phyloP scores from a whole-genome alignment of 1,284 basidiomycete genomes.

The Vanrija humicola region DNA sequence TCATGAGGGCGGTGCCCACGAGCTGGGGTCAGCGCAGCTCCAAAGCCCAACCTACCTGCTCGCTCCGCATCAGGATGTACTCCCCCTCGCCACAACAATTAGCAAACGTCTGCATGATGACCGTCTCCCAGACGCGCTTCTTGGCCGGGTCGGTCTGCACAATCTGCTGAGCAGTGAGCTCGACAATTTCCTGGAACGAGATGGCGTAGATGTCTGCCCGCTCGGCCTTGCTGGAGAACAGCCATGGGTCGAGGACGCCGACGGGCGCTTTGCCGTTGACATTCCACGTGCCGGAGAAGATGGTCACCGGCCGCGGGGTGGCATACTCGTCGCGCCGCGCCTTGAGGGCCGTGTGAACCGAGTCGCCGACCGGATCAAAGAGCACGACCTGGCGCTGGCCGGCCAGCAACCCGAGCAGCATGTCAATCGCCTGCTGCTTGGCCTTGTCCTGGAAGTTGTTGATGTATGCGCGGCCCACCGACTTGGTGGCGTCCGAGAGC shows the following conservation, averaged over 20 bases:
- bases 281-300: constrained; percentile 94
- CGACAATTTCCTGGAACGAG: constrained; percentile 97
- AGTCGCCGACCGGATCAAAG: constrained; percentile 90
- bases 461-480: constrained; percentile 86
- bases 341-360: constrained; percentile 66
- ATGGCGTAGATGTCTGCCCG: constrained; percentile 89
- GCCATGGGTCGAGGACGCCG: constrained; percentile 82
- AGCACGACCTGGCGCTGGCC: constrained; percentile 83
- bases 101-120: constrained; percentile 73
- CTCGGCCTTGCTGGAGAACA: constrained; percentile 60
- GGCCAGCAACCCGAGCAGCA: constrained; percentile 88
- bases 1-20: constrained; percentile 87
- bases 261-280: constrained; percentile 79
- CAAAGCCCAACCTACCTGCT: constrained; percentile 60
- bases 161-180: constrained; percentile 93
- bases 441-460: constrained; percentile 96
- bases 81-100: constrained; percentile 60
- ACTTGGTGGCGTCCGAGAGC: constrained; percentile 93
- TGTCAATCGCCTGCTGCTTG: constrained; percentile 92
- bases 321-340: constrained; percentile 79
- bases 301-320: constrained; percentile 62
- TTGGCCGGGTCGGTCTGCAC: constrained; percentile 94
- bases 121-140: constrained; percentile 82
- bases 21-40: constrained; percentile 55
- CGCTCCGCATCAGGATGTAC: constrained; percentile 85